phyloP scores from a whole-genome alignment of 148 eudicot species.

The Tetragonia tetragonoides region DNA sequence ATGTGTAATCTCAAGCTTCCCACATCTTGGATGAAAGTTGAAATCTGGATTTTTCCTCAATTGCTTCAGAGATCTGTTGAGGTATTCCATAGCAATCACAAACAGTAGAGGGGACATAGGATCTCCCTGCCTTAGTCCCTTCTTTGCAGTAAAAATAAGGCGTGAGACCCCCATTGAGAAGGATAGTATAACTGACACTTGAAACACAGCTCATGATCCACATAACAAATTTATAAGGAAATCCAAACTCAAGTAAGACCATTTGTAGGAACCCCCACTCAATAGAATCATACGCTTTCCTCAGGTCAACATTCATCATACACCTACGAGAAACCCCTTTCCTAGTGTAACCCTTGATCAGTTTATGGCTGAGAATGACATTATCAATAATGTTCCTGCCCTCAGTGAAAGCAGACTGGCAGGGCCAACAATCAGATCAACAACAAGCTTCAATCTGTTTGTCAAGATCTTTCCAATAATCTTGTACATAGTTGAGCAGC shows the following conservation, averaged over 20 bases:
- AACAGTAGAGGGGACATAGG: too few relatives aligned
- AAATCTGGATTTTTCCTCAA: too few relatives aligned
- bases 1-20: not conserved
- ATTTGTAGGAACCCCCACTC: not conserved
- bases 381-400: not conserved
- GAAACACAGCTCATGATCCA: not conserved
- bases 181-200: not conserved
- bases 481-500: too few relatives aligned
- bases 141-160: not conserved
- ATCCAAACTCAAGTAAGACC: not conserved
- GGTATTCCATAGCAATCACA: too few relatives aligned
- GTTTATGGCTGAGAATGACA: not conserved
- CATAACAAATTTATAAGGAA: not conserved
- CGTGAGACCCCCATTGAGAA: not conserved
- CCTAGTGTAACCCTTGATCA: not conserved
- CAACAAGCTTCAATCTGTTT: not conserved
- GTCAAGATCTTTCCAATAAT: too few relatives aligned
- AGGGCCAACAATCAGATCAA: not conserved
- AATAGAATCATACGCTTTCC: not conserved
- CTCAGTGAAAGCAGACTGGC: not conserved
- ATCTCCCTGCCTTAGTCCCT: not conserved
- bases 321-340: not conserved
- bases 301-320: not conserved
- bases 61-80: too few relatives aligned
- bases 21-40: too few relatives aligned